Base-by-base conservation (phyloP, 1,139 yeast species). In the Yamadazyma dendronema region DNA sequence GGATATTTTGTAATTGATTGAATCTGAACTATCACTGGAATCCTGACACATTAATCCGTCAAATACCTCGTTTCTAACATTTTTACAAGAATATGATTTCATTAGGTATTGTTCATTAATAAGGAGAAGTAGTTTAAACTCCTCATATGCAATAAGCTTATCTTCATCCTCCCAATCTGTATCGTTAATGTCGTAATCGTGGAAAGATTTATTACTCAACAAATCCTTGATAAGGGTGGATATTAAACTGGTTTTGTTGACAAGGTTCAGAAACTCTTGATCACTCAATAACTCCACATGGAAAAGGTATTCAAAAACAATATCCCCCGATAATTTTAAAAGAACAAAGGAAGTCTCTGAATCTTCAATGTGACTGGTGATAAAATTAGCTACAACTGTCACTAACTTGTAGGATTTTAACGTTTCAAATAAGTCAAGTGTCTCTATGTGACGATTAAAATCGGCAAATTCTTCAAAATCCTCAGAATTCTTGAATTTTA, bases 31-130 rank as follows among this genome's bases (percentile, higher is more conserved):
- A 15, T 43, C 49, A 7, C 38, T 38, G 11, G 38, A 19, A 17
- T 46, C 43, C 13, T 43, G 48, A 29, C 56, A 49, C 46, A 72
- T 55, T 24, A 75, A 49, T 13, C 71, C 71, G 29, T 72, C 70
- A 51, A 76, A 72, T 3, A 79, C 81, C 40, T 65, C 65, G 50
- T 79, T 78, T 32, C 62, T 59, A 24, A 68, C 52, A 5, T 54
- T 52, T 8, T 44, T 50, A 11, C 59, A 38, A 22, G 61, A 52
- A 44, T 64, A 70, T 21, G 77, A 72, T 31, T 71, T 70, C 79
- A 87, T 83, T 76, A 89, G 76, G 56, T 79, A 89, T 56, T 89
- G 96, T 55, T 89, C 96, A 56, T 88, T 88, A 15, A 89, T 65
- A 2, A 87, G 78, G 32, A 89, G 64, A 8, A 88, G 59, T n/a